Base-by-base conservation (phyloP, 2,329 filamentous ascomycete genomes). In the Aquanectria penicillioides region DNA sequence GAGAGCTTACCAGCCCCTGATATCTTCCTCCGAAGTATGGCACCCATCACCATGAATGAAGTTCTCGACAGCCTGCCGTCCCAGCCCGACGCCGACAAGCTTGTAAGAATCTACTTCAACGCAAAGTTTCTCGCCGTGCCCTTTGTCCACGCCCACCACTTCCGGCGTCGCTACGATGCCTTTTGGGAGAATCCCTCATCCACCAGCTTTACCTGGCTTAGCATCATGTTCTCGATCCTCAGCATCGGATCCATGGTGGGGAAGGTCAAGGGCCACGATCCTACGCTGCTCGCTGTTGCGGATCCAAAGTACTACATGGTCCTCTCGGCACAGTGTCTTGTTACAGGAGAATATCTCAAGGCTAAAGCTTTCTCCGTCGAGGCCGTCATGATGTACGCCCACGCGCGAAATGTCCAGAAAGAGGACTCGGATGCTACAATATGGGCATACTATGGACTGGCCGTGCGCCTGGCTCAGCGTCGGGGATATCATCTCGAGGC, bases 401-500 rank as follows among this genome's bases (percentile, higher is more conserved):
- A 78, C 63, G 75, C 76, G 8, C 76, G 80, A 34, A 72, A 81
- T 63, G 69, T 78, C 47, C 76, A 75, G 46, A 75, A 73, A 15
- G 71, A 72, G 23, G 79, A 82, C 48, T 71, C 77, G 5, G 77
- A 82, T 41, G 72, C 79, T 6, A 73, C 76, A 3, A 69, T 83
- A 18, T 84, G 81, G 81, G 76, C 79, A 5, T 73, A 82, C 18
- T 80, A 82, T 61, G 77, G 77, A 34, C 72, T 83, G 15, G 76
- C 78, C 5, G 76, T 78, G 3, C 78, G 82, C 6, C 75, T 84
- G 18, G 82, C 82, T 5, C 82, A 84, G 67, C 76, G 80, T 6
- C 77, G 81, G 69, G 82, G 82, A 12, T 84, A 84, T 55, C 81
- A 84, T 57, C 78, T 82, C 8, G 81, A 84, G 38, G 75, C 80